Conservation (phyloP, 441 rosid genomes). For the Pelargonium citronellum region DNA sequence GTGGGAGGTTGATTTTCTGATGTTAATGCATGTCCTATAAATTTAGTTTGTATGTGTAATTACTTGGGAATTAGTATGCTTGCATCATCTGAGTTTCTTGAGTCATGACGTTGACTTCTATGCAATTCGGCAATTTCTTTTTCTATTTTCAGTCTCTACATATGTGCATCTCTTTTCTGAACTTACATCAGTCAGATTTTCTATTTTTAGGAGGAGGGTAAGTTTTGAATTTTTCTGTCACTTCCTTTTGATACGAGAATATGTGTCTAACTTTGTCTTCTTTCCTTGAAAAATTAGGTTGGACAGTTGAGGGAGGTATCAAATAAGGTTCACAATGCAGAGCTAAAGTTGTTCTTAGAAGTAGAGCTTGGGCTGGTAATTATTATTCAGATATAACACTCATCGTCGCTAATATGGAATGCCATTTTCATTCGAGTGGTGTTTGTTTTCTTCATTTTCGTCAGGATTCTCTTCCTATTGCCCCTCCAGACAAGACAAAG, state of each 20-base stretch:
- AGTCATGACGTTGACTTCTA: neutral
- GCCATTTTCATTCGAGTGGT: constrained; percentile 3
- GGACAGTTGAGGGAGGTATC: constrained; percentile 43
- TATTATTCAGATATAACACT: constrained; percentile 10
- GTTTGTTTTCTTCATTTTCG: constrained; percentile 15
- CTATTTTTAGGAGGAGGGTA: neutral
- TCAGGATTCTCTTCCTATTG: constrained; percentile 40
- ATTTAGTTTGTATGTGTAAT: neutral
- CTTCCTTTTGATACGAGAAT: neutral
- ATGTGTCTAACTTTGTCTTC: neutral
- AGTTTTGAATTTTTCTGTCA: neutral
- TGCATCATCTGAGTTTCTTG: neutral
- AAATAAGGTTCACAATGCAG: constrained; percentile 48
- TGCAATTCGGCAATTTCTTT: neutral
- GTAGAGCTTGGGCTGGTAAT: constrained; percentile 51
- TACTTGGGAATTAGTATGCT: neutral
- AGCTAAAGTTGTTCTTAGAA: constrained; percentile 65
- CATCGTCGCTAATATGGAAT: neutral
- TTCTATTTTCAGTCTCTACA: neutral
- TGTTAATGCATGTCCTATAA: neutral
- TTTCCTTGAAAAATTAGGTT: constrained; percentile 30
- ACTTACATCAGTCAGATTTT: neutral
- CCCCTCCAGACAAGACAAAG: constrained; percentile 39
- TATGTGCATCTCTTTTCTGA: neutral
- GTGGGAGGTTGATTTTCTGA: neutral